Evolutionary conservation across 192 early-diverging fungal species (phyloP), one percentile per base, ranked within the genome.

Genomic region (Rhizoclosmatium sp.): DNA sequence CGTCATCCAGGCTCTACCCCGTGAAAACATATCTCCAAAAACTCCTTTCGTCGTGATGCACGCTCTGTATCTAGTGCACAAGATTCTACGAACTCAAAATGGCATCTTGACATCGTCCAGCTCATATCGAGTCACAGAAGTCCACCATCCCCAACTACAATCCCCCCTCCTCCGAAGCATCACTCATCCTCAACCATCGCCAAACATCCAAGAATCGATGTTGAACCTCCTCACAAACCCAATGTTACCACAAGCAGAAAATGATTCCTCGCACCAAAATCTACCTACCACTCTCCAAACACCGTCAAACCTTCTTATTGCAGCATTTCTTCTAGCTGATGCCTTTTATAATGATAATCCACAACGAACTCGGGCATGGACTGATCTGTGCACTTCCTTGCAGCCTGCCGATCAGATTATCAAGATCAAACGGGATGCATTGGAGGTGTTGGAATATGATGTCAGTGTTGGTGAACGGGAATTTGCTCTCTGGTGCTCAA

Each of bases 351-450:
- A 21, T 21, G 51, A 54, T 54, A 54, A 54, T 16, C 51, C 51
- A 54, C 51, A 12, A 12, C 51, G 51, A 54, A 54, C 51, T 7
- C 5, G 51, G 1, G 16, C 51, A 12, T 54, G 51, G 51, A 12
- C 51, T 54, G 51, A 54, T 16, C 16, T 54, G 51, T 12, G 51
- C 51, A 16, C 5, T 7, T 54, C 51, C 16, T 12, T 54, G 5
- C 51, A 16, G 51, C 5, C 5, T 54, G 49, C 9, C 16, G 51
- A 54, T 16, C 16, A 12, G 16, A 54, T 54, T 16, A 16, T 16
- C 51, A 7, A 75, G n/a, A 75, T 75, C 74, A 75, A 75, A 51
- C 10, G 74, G 44, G 74, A 75, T 51, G 74, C 74, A 60, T 48
- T 75, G 41, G 60, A 65, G 44, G 41, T 31, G 21, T 51, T 75